Conservation (phyloP, 345 rosid species). For the Melastoma malabathricum region DNA sequence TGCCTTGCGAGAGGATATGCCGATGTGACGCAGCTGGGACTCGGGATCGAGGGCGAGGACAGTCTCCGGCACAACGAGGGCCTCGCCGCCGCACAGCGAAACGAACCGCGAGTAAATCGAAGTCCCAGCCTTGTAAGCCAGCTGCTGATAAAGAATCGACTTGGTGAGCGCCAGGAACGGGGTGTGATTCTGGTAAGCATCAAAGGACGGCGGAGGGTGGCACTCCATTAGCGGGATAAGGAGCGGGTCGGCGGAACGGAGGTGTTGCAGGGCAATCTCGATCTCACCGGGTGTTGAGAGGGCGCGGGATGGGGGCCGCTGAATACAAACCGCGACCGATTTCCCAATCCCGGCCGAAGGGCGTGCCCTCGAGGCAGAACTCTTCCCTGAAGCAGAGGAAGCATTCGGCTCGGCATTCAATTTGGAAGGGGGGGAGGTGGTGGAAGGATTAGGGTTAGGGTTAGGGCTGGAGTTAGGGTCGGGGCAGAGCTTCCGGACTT, state of each 20-base stretch:
- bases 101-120: constrained; percentile 86
- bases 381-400: not conserved
- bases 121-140: constrained; percentile 74
- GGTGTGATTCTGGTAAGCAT: constrained; percentile 36
- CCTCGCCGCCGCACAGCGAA: constrained; percentile 70
- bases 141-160: constrained; percentile 84
- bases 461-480: constrained; percentile 20
- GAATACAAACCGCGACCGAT: constrained; percentile 7
- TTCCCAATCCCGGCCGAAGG: constrained; percentile 26
- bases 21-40: constrained; percentile 56
- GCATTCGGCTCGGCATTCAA: not conserved
- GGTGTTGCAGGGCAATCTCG: constrained; percentile 61
- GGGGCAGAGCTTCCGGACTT: constrained; percentile 65
- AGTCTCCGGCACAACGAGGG: constrained; percentile 56
- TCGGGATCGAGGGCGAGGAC: constrained; percentile 61
- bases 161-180: constrained; percentile 83
- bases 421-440: not conserved
- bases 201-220: constrained; percentile 65
- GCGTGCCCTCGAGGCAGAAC: constrained; percentile 14
- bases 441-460: constrained; percentile 12
- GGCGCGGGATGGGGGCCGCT: constrained; percentile 48
- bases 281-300: constrained; percentile 81
- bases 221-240: constrained; percentile 49
- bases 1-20: constrained; percentile 85
- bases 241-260: constrained; percentile 64